Evolutionary conservation across 192 early-diverging fungal genomes (phyloP).

Genomic region (Coemansia sp.): DNA sequence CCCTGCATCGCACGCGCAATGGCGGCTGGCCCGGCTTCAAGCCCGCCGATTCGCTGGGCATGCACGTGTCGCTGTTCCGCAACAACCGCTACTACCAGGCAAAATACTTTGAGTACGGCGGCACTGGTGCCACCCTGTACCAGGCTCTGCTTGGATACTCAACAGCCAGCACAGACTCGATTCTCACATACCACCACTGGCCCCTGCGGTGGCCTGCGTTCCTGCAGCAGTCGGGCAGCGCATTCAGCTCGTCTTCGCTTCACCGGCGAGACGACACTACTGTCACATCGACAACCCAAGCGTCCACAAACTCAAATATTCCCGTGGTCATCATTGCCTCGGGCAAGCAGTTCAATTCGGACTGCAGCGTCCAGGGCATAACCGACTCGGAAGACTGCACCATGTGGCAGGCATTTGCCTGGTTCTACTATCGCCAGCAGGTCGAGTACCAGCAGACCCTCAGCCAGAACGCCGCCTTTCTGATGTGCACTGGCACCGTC

Average conservation of each 20-base stretch:
- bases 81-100: slow-evolving; percentile 59
- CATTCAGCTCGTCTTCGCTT: slow-evolving; percentile 13
- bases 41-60: slow-evolving; percentile 33
- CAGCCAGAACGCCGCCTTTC: slow-evolving; percentile 51
- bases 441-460: slow-evolving; percentile 57
- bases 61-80: slow-evolving; percentile 51
- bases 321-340: slow-evolving; percentile 50
- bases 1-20: slow-evolving; percentile 49
- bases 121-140: slow-evolving; percentile 50
- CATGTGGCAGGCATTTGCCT: slow-evolving; percentile 57
- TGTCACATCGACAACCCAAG: slow-evolving; percentile 3
- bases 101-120: slow-evolving; percentile 58
- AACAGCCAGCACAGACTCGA: slow-evolving; percentile 34
- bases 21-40: slow-evolving; percentile 48
- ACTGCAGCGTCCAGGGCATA: slow-evolving; percentile 43
- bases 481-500: slow-evolving; percentile 34
- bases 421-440: slow-evolving; percentile 57
- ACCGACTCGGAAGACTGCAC: slow-evolving; percentile 39
- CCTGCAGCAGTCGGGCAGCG: slow-evolving; percentile 27
- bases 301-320: slow-evolving; percentile 24
- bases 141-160: slow-evolving; percentile 40
- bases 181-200: slow-evolving; percentile 55
- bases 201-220: slow-evolving; percentile 57
- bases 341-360: slow-evolving; percentile 45
- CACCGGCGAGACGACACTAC: slow-evolving; percentile 6